Conservation (phyloP, 306 rosid genomes). For the Trifolium repens region DNA sequence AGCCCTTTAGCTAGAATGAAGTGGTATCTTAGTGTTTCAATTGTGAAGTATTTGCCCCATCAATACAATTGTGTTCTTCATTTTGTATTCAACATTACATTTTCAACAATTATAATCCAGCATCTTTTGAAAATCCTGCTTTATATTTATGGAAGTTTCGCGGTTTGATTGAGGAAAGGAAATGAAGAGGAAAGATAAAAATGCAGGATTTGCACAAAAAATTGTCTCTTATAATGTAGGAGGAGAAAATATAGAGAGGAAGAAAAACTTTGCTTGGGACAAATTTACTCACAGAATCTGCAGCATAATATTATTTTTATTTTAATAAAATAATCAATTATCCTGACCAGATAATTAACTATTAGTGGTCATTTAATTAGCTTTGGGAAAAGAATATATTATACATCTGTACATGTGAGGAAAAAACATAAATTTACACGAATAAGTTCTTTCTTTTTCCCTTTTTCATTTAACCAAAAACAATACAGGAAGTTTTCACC, state of each 20-base stretch:
- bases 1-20: conserved; percentile 1
- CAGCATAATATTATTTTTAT: not conserved
- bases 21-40: conserved; percentile 31
- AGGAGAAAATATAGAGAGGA: not conserved
- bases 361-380: not conserved
- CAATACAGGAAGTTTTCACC: not conserved
- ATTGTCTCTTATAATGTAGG: not conserved
- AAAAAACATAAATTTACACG: not conserved
- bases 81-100: not conserved
- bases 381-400: not conserved
- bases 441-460: not conserved
- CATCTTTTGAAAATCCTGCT: conserved; percentile 5
- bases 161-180: not conserved
- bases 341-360: not conserved
- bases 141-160: not conserved
- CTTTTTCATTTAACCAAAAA: not conserved
- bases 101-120: not conserved
- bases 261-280: not conserved
- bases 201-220: not conserved
- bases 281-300: not conserved
- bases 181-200: not conserved
- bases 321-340: not conserved
- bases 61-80: conserved; percentile 1
- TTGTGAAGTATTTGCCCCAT: conserved; percentile 22
- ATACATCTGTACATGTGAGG: not conserved